phyloP scores from a whole-genome alignment of 108 stramenopile species.

The Nannochloropsis oceanica region DNA sequence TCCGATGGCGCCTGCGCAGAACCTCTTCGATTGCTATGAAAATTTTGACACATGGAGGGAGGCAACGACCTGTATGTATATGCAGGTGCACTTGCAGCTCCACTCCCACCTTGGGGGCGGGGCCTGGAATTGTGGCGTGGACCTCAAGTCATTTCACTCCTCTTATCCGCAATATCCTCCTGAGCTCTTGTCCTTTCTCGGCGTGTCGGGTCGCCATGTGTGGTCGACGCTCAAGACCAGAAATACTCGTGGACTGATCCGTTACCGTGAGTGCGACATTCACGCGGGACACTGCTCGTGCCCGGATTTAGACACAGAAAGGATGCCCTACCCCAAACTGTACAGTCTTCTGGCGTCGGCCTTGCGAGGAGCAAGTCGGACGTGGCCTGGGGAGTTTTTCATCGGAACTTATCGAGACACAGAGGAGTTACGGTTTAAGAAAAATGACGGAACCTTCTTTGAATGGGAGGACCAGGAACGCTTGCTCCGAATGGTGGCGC shows the following conservation, averaged over 20 bases:
- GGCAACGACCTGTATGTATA: neutral
- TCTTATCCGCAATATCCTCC: neutral
- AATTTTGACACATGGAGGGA: neutral
- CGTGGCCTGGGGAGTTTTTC: neutral
- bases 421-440: neutral
- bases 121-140: neutral
- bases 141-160: neutral
- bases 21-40: neutral
- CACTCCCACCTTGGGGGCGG: neutral
- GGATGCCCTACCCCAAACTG: neutral
- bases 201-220: neutral
- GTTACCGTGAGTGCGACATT: neutral
- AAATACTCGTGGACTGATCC: neutral
- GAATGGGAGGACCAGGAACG: neutral
- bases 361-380: neutral
- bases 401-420: neutral
- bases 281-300: neutral
- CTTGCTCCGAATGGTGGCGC: neutral
- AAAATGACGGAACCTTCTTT: neutral
- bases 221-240: too few relatives aligned
- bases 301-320: neutral
- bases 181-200: neutral
- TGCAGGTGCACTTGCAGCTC: neutral
- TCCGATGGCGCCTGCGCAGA: neutral
- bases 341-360: neutral